Evolutionary conservation across 768 basidiomycete species (phyloP), one percentile per base, ranked within the genome.

Genomic region (Gautieria morchelliformis): DNA sequence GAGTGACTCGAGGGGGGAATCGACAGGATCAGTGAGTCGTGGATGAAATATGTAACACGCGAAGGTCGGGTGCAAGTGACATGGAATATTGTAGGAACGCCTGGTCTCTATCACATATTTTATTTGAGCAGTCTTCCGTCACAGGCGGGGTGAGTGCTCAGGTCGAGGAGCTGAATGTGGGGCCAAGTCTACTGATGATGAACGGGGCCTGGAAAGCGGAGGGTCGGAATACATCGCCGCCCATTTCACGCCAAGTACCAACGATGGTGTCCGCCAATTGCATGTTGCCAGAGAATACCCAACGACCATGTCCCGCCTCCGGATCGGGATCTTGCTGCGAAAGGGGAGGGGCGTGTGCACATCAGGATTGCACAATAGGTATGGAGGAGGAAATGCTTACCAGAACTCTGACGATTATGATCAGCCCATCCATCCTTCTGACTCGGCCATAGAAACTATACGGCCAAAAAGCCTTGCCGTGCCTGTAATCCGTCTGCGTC

Each of bases 261-360:
- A 57, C 45, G 37, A 57, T 49, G 14, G 56, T 57, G 19, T 20
- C 30, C 17, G 46, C 47, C 3, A 39, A 14, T 22, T 47, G 33
- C 30, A 57, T 57, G 24, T 57, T 48, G 30, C 56, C 56, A 20
- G 46, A 30, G 48, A 57, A 57, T 14, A 57, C 37, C 56, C 56
- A 57, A 19, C 56, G 56, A 49, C 56, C 56, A 24, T 50, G 46
- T 24, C 42, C 47, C 14, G 27, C 30, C 20, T 57, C 30, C 3
- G 56, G 42, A 40, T 35, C 53, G 41, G 53, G 3, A 32, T 42
- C 32, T 50, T 50, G 45, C 45, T 45, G 19, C 20, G 22, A 19
- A 22, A 30, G 17, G 15, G 35, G 35, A 37, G 35, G 35, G 35
- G 35, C 10, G 27, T 15, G 22, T 37, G 30, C 46, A 27, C 24